phyloP scores from a whole-genome alignment of 78 protist species.

The Dictyostelium intermedium region DNA sequence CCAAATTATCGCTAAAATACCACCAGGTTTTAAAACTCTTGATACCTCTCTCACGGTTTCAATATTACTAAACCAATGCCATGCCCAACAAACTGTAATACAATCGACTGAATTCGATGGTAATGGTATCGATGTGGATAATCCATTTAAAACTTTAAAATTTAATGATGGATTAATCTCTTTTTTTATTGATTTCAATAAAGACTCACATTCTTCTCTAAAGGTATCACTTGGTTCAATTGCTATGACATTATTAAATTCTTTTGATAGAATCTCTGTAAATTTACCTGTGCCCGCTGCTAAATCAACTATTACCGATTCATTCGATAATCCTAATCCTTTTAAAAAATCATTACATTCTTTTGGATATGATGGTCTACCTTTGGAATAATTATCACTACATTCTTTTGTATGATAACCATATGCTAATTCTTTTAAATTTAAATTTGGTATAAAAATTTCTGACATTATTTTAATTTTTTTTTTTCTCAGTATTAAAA shows the following conservation, averaged over 20 bases:
- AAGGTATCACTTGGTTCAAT: conserved; percentile 2
- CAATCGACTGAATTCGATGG: conserved; percentile 9
- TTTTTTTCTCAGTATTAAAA: too few species aligned
- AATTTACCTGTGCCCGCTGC: conserved; percentile 36
- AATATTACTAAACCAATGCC: conserved; percentile 49
- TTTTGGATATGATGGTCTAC: conserved; percentile 11
- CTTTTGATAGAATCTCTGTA: not conserved
- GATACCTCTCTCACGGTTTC: conserved; percentile 20
- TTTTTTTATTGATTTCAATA: not conserved
- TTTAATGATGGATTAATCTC: not conserved
- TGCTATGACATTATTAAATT: conserved; percentile 8
- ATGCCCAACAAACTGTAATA: not conserved
- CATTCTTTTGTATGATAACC: conserved; percentile 8
- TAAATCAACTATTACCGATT: conserved; percentile 7
- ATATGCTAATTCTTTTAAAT: not conserved
- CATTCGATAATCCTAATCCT: not conserved
- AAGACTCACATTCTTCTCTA: conserved; percentile 2
- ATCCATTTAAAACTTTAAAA: conserved; percentile 14
- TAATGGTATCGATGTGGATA: conserved; percentile 34
- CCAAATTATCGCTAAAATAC: conserved; percentile 17
- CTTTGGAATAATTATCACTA: conserved; percentile 17
- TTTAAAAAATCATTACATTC: conserved; percentile 8
- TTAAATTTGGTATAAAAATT: too few species aligned
- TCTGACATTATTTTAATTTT: too few species aligned
- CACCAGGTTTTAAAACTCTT: conserved; percentile 29